Evolutionary conservation across 2,329 filamentous ascomycete species (phyloP), one percentile per base, ranked within the genome.

Genomic region (Sporothrix brunneoviolacea): DNA sequence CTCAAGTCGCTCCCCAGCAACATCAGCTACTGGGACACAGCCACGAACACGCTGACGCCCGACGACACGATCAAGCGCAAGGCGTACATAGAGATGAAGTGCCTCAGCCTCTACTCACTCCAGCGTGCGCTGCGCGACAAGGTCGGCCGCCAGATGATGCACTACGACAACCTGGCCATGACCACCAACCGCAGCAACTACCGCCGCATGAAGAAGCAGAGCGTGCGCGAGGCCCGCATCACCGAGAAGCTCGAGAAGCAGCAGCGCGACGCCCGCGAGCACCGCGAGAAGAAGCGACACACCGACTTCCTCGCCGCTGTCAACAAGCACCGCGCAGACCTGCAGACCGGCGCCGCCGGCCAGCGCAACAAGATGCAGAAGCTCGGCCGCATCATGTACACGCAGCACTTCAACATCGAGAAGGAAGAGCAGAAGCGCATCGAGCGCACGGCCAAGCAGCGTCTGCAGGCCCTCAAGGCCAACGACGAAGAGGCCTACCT

Each of bases 171-270:
- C 61, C 80, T 97, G 24, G 91, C 91, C 39, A 96, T 96, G 88
- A 96, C 91, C 1, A 91, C 91, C 1, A 98, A 98, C 64, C 84
- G 93, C 45, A 84, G 87, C 48, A 80, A 84, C 62, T 96, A 96
- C 67, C 86, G 93, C 32, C 84, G 93, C 45, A 86, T 93, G 74
- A 98, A 98, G 84, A 97, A 96, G 73, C 91, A 96, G 68, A 95
- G 86, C 44, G 78, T 97, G 44, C 85, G 91, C 32, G 93, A 98
- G 70, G 93, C 93, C 51, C 86, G 91, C 51, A 94, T 98, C 58
- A 98, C 93, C 0, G 93, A 98, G 78, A 98, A 96, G 70, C 82
- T 98, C 2, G 93, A 98, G 79, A 97, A 97, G 72, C 91, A 98
- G 67, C 93, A 98, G 66, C 88, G 93, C 51, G 91, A 97, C 67